phyloP scores from a whole-genome alignment of 1,139 yeast species.

The Saccharomyces hybrid region DNA sequence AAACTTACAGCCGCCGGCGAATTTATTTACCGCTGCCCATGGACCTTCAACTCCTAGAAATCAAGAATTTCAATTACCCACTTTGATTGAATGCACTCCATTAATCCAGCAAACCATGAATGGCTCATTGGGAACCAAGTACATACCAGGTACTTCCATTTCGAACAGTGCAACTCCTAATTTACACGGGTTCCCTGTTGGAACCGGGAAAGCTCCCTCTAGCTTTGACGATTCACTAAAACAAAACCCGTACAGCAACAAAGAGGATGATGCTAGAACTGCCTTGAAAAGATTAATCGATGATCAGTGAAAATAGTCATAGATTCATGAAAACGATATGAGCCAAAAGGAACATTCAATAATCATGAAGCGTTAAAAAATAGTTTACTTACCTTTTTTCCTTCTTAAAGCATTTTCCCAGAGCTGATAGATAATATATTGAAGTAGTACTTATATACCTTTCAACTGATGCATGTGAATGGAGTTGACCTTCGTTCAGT shows the following conservation, averaged over 20 bases:
- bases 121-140: slow-evolving; percentile 22
- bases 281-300: slow-evolving; percentile 26
- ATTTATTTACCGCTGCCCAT: background rate
- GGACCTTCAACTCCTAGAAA: slow-evolving; percentile 20
- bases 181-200: background rate
- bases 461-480: background rate
- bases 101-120: slow-evolving; percentile 28
- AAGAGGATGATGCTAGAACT: slow-evolving; percentile 26
- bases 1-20: background rate
- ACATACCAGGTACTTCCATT: slow-evolving; percentile 7
- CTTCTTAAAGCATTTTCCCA: background rate
- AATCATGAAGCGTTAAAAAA: background rate
- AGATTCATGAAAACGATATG: background rate
- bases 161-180: slow-evolving; percentile 1
- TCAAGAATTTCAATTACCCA: slow-evolving; percentile 9
- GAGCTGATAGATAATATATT: background rate
- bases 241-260: slow-evolving; percentile 4
- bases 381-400: background rate
- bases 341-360: background rate
- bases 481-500: background rate
- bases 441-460: background rate
- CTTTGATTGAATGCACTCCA: slow-evolving; percentile 24
- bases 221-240: background rate
- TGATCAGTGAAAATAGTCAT: slow-evolving; percentile 15
- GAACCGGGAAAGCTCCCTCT: slow-evolving; percentile 2